Conservation (phyloP, 345 rosid genomes). For the Salix purpurea region DNA sequence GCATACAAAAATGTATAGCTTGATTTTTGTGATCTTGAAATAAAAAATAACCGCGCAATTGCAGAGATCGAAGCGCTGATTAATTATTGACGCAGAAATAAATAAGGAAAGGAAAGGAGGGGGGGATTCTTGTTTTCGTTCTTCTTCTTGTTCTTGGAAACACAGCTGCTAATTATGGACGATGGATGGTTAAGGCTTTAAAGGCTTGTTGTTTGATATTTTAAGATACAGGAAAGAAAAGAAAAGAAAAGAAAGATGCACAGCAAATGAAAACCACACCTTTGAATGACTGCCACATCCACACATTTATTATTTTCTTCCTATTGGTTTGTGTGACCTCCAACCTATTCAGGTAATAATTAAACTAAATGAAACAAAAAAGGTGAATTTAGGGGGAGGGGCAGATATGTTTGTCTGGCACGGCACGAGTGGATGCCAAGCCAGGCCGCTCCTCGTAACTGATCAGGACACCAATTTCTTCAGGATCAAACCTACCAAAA, state of each 20-base stretch:
- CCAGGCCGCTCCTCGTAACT: no score
- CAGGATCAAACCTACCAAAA: no score
- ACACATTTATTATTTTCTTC: slow-evolving; percentile 12
- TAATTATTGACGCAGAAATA: not conserved
- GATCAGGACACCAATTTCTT: no score
- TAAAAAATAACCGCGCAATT: not conserved
- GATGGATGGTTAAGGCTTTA: not conserved
- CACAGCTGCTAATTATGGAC: slow-evolving; percentile 18
- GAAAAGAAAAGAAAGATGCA: not conserved
- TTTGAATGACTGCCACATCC: slow-evolving; percentile 14
- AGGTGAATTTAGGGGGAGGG: no score
- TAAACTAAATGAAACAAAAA: no score
- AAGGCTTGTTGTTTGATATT: not conserved
- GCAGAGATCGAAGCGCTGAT: not conserved
- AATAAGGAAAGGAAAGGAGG: not conserved
- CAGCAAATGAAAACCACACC: no score
- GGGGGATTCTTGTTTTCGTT: not conserved
- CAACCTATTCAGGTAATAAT: no score
- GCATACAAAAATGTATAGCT: not conserved
- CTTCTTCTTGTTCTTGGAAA: not conserved
- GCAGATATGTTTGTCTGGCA: no score
- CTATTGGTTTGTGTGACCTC: no score
- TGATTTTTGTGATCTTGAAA: not conserved
- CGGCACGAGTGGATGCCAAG: no score
- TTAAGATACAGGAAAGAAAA: not conserved